A percentile compares a stretch with the other conserved stretches of the same genome.
Evolutionary conservation across 148 eudicot genomes (phyloP).

Genomic region (Rhododendron henanense): DNA sequence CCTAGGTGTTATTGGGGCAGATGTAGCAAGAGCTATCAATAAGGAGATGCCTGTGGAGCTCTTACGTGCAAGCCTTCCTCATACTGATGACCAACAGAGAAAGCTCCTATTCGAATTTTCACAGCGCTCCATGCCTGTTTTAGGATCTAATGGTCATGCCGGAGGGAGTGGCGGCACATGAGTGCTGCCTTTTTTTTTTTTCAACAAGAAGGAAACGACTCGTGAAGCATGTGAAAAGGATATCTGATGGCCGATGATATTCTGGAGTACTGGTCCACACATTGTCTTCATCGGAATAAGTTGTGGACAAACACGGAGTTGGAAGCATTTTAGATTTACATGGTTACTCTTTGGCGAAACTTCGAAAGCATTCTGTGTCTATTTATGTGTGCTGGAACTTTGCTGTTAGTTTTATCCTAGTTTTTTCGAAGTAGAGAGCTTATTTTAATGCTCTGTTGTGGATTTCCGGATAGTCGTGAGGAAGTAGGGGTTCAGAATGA

Average conservation of each 20-base stretch:
- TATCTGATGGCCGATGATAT: neutral
- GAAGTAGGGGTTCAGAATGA: slow-evolving; percentile 17
- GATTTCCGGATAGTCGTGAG: slow-evolving; percentile 13
- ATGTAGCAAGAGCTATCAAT: slow-evolving; percentile 61
- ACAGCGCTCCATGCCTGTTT: slow-evolving; percentile 55
- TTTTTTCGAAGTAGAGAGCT: slow-evolving; percentile 15
- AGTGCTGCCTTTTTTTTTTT: neutral
- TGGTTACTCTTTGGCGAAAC: neutral
- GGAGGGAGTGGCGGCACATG: slow-evolving; percentile 25
- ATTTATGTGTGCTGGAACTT: neutral
- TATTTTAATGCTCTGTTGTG: slow-evolving; percentile 31
- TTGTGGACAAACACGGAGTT: neutral
- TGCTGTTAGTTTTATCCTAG: neutral
- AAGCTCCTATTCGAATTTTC: slow-evolving; percentile 68
- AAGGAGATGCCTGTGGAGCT: slow-evolving; percentile 94
- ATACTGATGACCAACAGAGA: slow-evolving; percentile 72
- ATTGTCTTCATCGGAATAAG: neutral
- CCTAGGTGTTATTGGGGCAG: slow-evolving; percentile 42
- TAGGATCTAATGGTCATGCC: slow-evolving; percentile 15
- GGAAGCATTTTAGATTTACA: slow-evolving; percentile 4
- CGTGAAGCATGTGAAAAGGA: neutral
- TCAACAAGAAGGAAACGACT: slow-evolving; percentile 1
- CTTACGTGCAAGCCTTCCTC: slow-evolving; percentile 87
- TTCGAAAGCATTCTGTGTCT: slow-evolving; percentile 1
- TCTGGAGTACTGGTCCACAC: neutral